phyloP scores from a whole-genome alignment of 441 rosid species.

The Manihot esculenta region DNA sequence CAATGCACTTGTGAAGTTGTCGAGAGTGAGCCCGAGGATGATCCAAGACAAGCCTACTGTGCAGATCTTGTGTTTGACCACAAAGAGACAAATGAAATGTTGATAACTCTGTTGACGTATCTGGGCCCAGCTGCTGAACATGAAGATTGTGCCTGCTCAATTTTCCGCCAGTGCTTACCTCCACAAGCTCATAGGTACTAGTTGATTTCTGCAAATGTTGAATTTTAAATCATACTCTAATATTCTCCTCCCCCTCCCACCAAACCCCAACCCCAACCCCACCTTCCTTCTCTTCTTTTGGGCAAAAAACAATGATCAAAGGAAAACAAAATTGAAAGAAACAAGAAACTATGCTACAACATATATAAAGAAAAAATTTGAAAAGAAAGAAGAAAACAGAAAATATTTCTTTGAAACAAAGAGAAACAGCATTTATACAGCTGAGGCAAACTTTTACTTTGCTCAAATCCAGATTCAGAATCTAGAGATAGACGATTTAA shows the following conservation, averaged over 20 bases:
- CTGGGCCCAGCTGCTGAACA: slow-evolving; percentile 83
- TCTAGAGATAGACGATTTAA: neutral
- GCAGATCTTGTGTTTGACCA: slow-evolving; percentile 84
- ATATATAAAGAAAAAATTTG: neutral
- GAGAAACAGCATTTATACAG: neutral
- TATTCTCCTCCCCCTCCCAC: neutral
- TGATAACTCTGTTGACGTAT: slow-evolving; percentile 65
- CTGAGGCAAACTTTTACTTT: neutral
- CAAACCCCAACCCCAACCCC: neutral
- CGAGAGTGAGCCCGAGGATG: slow-evolving; percentile 76
- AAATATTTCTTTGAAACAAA: neutral
- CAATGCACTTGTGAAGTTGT: slow-evolving; percentile 92
- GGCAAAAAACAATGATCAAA: too few relatives aligned
- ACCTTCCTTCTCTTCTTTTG: too few relatives aligned
- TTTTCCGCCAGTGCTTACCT: slow-evolving; percentile 87
- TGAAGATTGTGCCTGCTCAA: slow-evolving; percentile 89
- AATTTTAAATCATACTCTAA: neutral
- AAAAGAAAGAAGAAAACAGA: neutral
- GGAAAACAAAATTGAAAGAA: too few relatives aligned
- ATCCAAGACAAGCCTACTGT: slow-evolving; percentile 77
- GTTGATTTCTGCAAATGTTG: slow-evolving; percentile 52
- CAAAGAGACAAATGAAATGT: slow-evolving; percentile 67
- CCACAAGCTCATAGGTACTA: slow-evolving; percentile 78
- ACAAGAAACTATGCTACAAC: too few relatives aligned
- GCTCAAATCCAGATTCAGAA: neutral